phyloP scores from a whole-genome alignment of 305 asterid species.

The Fraxinus sp. region DNA sequence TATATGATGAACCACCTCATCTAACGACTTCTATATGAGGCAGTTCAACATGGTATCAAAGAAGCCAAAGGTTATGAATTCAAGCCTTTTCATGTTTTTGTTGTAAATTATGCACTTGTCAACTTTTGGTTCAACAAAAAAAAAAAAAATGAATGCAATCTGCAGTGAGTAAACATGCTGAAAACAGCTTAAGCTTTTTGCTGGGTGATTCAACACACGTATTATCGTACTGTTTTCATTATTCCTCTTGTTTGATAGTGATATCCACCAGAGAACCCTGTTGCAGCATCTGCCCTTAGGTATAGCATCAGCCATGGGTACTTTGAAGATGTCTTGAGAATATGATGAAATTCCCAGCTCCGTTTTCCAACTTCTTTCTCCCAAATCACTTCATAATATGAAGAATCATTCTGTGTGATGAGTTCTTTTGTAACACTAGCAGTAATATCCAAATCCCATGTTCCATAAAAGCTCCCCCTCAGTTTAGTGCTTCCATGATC shows the following conservation, averaged over 20 bases:
- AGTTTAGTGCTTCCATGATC: constrained; percentile 22
- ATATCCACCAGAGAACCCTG: constrained; percentile 58
- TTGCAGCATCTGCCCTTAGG: constrained; percentile 54
- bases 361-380: constrained; percentile 48
- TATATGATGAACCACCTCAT: neutral
- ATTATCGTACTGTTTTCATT: constrained; percentile 38
- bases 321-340: constrained; percentile 46
- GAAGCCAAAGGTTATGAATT: neutral
- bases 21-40: neutral
- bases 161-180: neutral
- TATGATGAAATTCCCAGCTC: constrained; percentile 49
- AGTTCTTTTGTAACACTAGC: constrained; percentile 16
- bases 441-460: constrained; percentile 49
- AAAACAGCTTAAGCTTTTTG: neutral
- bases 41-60: neutral
- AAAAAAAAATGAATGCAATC: neutral
- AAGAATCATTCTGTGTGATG: constrained; percentile 21
- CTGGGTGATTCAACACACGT: neutral
- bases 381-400: constrained; percentile 47
- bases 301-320: constrained; percentile 66
- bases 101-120: neutral
- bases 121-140: neutral
- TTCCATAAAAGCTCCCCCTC: constrained; percentile 49
- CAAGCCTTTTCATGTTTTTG: neutral
- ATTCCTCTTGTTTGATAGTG: constrained; percentile 59